A percentile compares a stretch with the other conserved stretches of the same genome.
Conservation (phyloP, 164 flowering plant species). For the Macadamia integrifolia region DNA sequence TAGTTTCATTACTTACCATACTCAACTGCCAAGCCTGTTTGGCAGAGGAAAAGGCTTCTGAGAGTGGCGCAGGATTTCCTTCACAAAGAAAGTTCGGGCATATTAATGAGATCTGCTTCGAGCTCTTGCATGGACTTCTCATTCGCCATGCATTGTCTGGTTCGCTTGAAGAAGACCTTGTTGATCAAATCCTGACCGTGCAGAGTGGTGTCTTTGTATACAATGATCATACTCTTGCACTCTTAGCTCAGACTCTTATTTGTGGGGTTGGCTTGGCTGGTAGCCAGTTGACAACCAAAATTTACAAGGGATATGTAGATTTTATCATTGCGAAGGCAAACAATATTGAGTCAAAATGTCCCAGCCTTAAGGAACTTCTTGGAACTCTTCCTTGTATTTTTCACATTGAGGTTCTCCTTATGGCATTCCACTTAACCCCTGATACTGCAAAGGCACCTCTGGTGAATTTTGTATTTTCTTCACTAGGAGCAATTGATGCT, state of each 20-base stretch:
- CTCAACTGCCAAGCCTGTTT: conserved; percentile 39
- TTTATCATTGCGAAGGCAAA: conserved; percentile 59
- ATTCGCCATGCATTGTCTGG: conserved; percentile 39
- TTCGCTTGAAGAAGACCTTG: conserved; percentile 69
- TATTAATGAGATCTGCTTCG: conserved; percentile 61
- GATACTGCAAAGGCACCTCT: conserved; percentile 51
- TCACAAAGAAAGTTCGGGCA: conserved; percentile 44
- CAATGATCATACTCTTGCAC: conserved; percentile 57
- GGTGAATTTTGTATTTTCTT: conserved; percentile 45
- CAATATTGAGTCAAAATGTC: conserved; percentile 27
- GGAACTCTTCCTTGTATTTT: conserved; percentile 60
- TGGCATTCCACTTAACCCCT: conserved; percentile 81
- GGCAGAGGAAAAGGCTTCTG: conserved; percentile 44
- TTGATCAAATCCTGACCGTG: conserved; percentile 51
- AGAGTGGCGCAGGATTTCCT: conserved; percentile 24
- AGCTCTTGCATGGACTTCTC: conserved; percentile 58
- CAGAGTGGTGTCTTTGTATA: conserved; percentile 60
- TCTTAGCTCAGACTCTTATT: conserved; percentile 64
- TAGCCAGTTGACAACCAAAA: conserved; percentile 47
- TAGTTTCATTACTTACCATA: conserved; percentile 45
- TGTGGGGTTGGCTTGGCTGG: conserved; percentile 51
- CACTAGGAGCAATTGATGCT: conserved; percentile 37
- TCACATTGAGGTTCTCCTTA: conserved; percentile 80
- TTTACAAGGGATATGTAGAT: conserved; percentile 44
- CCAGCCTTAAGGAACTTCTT: conserved; percentile 48